Conservation (phyloP, 1,139 yeast genomes). For the Blastobotrys aristatus region DNA sequence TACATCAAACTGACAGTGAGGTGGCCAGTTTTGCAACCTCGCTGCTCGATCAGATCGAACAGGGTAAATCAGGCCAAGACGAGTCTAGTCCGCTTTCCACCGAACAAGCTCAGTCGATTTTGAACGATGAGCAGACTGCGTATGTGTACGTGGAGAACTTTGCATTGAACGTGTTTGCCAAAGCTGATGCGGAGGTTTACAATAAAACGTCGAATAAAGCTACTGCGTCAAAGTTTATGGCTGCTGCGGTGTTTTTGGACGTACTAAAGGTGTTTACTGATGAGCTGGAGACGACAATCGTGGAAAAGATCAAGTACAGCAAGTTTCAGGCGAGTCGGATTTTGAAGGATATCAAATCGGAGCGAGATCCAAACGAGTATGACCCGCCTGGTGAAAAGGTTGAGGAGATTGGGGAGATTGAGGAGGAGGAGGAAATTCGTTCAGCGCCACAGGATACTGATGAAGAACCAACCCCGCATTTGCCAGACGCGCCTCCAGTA, state of each 20-base stretch:
- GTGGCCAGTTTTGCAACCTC: slow-evolving; percentile 54
- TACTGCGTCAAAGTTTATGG: slow-evolving; percentile 46
- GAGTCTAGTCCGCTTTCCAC: slow-evolving; percentile 17
- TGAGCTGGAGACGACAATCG: slow-evolving; percentile 27
- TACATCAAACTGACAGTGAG: slow-evolving; percentile 50
- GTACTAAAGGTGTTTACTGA: slow-evolving; percentile 39
- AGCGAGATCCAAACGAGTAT: slow-evolving; percentile 51
- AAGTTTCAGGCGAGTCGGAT: slow-evolving; percentile 57
- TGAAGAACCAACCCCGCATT: slow-evolving; percentile 5
- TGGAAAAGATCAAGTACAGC: slow-evolving; percentile 47
- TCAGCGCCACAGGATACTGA: slow-evolving; percentile 26
- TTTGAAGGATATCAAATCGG: slow-evolving; percentile 41
- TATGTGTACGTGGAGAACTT: slow-evolving; percentile 57
- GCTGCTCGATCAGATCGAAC: slow-evolving; percentile 62
- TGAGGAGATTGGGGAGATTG: slow-evolving; percentile 18
- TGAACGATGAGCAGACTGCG: slow-evolving; percentile 54
- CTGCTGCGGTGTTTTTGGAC: slow-evolving; percentile 47
- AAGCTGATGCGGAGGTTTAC: slow-evolving; percentile 44
- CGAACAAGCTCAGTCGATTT: slow-evolving; percentile 42
- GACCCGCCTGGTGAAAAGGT: slow-evolving; percentile 29
- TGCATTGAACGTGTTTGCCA: slow-evolving; percentile 55
- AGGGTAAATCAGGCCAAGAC: slow-evolving; percentile 34
- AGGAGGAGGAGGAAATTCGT: slow-evolving; percentile 29
- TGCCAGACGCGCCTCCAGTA: slow-evolving; percentile 18
- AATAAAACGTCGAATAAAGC: slow-evolving; percentile 35